Evolutionary conservation across 2,329 filamentous ascomycete species (phyloP).

Genomic region (Escovopsis sp.): DNA sequence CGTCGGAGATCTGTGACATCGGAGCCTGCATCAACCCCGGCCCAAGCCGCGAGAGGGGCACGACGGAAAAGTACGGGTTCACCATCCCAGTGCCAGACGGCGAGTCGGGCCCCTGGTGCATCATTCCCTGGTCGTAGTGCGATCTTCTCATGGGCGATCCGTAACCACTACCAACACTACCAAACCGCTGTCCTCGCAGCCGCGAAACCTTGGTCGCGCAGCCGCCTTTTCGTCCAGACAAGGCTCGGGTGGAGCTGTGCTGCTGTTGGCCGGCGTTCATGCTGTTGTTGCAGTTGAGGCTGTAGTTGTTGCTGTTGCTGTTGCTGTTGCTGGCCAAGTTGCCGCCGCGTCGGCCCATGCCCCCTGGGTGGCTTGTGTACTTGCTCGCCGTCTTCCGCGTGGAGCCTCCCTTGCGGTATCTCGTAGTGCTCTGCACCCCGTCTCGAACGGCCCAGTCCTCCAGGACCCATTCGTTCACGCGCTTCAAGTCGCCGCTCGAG

Average conservation of each 20-base stretch:
- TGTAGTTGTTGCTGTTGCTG: slow-evolving; percentile 2
- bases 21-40: slow-evolving; percentile 4
- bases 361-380: slow-evolving; percentile 4
- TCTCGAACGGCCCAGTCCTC: slow-evolving; percentile 51
- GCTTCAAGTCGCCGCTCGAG: slow-evolving; percentile 33
- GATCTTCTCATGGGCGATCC: no score
- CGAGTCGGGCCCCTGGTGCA: slow-evolving; percentile 5
- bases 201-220: slow-evolving; percentile 15
- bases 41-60: slow-evolving; percentile 11
- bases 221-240: slow-evolving; percentile 21
- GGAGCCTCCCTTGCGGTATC: slow-evolving; percentile 46
- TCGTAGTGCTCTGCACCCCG: slow-evolving; percentile 75
- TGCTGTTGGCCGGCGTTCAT: slow-evolving; percentile 6
- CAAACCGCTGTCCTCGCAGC: slow-evolving; percentile 6
- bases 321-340: no score
- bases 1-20: slow-evolving; percentile 5
- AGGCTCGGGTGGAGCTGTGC: slow-evolving; percentile 16
- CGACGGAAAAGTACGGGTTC: slow-evolving; percentile 10
- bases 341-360: slow-evolving; percentile 1
- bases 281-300: no score
- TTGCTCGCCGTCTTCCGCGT: slow-evolving; percentile 10
- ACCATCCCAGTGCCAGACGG: slow-evolving; percentile 10
- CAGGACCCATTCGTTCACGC: slow-evolving; percentile 64
- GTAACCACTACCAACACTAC: no score
- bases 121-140: slow-evolving; percentile 7